Base-by-base conservation (phyloP, 2,329 filamentous ascomycete species). In the Dothistroma pini region DNA sequence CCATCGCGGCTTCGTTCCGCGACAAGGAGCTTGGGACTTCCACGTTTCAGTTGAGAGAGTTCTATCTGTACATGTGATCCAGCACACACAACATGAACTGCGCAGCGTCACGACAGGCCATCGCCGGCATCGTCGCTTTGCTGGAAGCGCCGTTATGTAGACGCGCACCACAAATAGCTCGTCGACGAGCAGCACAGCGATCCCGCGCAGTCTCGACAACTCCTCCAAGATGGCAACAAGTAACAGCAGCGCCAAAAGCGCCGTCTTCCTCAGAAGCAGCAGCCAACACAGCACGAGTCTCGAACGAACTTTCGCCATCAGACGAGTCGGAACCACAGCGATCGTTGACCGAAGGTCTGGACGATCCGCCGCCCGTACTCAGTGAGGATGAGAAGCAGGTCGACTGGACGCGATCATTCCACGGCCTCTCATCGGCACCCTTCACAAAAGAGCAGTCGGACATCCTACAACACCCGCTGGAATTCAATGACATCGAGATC, bases 321-420 rank as follows among this genome's bases (percentile, higher is more conserved):
- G 59, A 66, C 58, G 63, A 71, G 19, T 62, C 61, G 14, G 51
- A 63, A 16, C 60, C 72, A 49, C 64, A 66, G 54, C 76, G 76
- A 61, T 77, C 76, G 50, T 76, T 85, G 22, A 81, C 79, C 21
- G 73, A 74, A 10, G 82, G 83, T 22, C 78, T 86, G 34, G 77
- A 79, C 61, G 80, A 83, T 59, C 79, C 82, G 7, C 79, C 81
- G 6, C 64, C 80, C 2, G 72, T 79, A 41, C 72, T 82, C 21
- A 74, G 79, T 63, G 80, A 83, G 64, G 73, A 76, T 55, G 77
- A 78, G 38, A 76, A 78, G 50, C 83, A 84, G 51, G 84, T 89
- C 57, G 89, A 96, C 81, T 96, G 93, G 93, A 86, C 88, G 21
- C 86, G 84, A 54, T 96, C 90, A 14, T 96, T 88, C 80, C 87